Evolutionary conservation across 2,329 filamentous ascomycete genomes (phyloP).

Genomic region (Alternaria arbusti): DNA sequence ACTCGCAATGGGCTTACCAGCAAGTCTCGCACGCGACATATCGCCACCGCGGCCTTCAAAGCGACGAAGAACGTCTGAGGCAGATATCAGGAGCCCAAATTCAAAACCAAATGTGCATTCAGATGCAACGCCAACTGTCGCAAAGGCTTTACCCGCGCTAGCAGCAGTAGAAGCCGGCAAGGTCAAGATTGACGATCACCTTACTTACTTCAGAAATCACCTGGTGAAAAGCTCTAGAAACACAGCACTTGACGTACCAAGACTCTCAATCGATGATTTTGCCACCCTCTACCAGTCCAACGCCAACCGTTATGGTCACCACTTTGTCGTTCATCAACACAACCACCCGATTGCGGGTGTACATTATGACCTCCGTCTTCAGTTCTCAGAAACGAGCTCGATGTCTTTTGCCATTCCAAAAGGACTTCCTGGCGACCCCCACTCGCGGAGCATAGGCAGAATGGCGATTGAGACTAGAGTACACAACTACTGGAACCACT

Average conservation of each 20-base stretch:
- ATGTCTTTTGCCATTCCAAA: conserved; percentile 62
- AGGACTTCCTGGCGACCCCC: conserved; percentile 52
- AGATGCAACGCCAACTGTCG: not conserved
- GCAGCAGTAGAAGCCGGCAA: conserved; percentile 62
- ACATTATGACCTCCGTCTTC: conserved; percentile 73
- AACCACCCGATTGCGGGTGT: conserved; percentile 73
- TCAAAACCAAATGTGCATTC: not conserved
- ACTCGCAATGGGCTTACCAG: conserved; percentile 18
- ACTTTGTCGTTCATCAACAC: conserved; percentile 75
- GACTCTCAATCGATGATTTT: conserved; percentile 53
- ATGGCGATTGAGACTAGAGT: conserved; percentile 56
- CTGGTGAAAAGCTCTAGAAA: conserved; percentile 38
- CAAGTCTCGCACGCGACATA: conserved; percentile 30
- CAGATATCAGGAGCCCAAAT: not conserved
- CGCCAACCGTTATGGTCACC: conserved; percentile 52
- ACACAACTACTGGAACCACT: conserved; percentile 54
- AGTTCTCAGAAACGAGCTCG: conserved; percentile 71
- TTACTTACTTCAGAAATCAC: conserved; percentile 55
- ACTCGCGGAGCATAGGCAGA: conserved; percentile 48
- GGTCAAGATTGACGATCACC: conserved; percentile 55
- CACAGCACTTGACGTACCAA: conserved; percentile 25
- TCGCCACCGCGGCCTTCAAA: conserved; percentile 30
- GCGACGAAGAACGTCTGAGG: conserved; percentile 14
- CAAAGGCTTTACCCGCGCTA: conserved; percentile 13
- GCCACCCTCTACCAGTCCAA: conserved; percentile 57